Base-by-base conservation (phyloP, 495 filamentous ascomycete species). In the Lentithecium fluviatile region DNA sequence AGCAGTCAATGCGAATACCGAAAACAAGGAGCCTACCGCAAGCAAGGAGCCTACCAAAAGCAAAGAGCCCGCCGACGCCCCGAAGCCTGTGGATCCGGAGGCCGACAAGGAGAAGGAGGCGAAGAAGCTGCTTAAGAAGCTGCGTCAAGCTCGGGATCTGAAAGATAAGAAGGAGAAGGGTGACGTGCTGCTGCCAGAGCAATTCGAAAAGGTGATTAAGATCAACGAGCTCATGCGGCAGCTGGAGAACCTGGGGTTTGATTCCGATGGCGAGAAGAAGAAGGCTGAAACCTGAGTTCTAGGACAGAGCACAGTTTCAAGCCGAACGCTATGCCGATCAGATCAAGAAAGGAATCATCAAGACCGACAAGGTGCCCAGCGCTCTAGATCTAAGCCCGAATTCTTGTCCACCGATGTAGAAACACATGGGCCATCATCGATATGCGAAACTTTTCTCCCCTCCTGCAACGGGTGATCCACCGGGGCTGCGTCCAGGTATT, bases 171-270 rank as follows among this genome's bases (percentile, higher is more conserved):
- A 96, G 75, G 88, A 96, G 21, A 82, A 84, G 37, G 95, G 94
- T 23, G 86, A 88, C 62, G 76, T 79, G 0, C 73, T 99, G 61
- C 77, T 96, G 13, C 95, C 95, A 0, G 95, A 99, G 74, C 95
- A 99, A 76, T 86, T 97, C 52, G 92, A 91, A 59, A 99, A 99
- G 77, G 88, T 99, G 45, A 94, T 95, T 69, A 95, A 92, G 74
- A 95, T 99, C 69, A 88, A 90, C 50, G 94, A 97, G 75, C 80
- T 99, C 19, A 86, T 96, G 52, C 81, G 91, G 32, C 91, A 97
- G 71, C 79, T 99, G 25, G 90, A 96, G 65, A 78, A 79, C 6
- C 76, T 99, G 26, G 95, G 94, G 0, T 91, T 97, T 58, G 89
- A 96, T 71, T 71, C 75, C 21, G 79, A 87, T 52, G 85, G 82